These are phyloP conservation scores for Cyclostephanos tholiformis DNA, from an alignment of 108 stramenopile genomes.

Conservation along the genomic window DNA sequence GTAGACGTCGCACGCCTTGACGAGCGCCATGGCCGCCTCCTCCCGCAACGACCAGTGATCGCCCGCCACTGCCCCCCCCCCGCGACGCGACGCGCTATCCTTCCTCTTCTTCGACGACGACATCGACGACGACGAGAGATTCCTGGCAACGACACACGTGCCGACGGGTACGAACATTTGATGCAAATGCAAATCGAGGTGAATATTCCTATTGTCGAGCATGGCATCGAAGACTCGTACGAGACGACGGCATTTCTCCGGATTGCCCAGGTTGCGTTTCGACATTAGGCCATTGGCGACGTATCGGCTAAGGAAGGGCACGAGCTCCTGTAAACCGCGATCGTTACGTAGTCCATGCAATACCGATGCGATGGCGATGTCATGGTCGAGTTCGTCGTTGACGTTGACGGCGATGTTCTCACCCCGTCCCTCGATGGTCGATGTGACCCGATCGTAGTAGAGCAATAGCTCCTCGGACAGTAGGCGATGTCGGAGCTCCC, in stretches of 20 bases:
- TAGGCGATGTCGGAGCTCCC: constrained; percentile 74
- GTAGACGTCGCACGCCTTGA: constrained; percentile 66
- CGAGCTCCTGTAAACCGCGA: constrained; percentile 79
- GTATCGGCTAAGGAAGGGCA: constrained; percentile 78
- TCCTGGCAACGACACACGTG: constrained; percentile 82
- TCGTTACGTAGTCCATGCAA: constrained; percentile 55
- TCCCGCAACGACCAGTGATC: constrained; percentile 77
- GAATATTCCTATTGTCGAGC: constrained; percentile 71
- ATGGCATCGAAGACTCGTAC: constrained; percentile 68
- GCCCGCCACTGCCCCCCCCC: constrained; percentile 27
- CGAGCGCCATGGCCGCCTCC: constrained; percentile 65
- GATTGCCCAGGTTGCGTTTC: constrained; percentile 56
- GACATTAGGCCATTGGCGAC: constrained; percentile 59
- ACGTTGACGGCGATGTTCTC: constrained; percentile 18
- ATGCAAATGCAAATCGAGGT: constrained; percentile 86
- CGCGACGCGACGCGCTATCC: background rate
- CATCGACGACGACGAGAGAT: constrained; percentile 39
- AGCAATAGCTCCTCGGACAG: constrained; percentile 84
- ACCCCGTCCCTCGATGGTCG: constrained; percentile 53
- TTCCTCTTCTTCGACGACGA: constrained; percentile 1
- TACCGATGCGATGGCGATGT: constrained; percentile 10
- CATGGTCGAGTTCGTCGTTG: constrained; percentile 2
- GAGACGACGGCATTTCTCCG: constrained; percentile 67
- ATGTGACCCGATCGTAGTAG: constrained; percentile 73
- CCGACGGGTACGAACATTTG: constrained; percentile 79